A percentile compares a stretch with the other conserved stretches of the same genome.
Conservation (phyloP, 495 filamentous ascomycete genomes). For the Penicillium dipodomyicola region DNA sequence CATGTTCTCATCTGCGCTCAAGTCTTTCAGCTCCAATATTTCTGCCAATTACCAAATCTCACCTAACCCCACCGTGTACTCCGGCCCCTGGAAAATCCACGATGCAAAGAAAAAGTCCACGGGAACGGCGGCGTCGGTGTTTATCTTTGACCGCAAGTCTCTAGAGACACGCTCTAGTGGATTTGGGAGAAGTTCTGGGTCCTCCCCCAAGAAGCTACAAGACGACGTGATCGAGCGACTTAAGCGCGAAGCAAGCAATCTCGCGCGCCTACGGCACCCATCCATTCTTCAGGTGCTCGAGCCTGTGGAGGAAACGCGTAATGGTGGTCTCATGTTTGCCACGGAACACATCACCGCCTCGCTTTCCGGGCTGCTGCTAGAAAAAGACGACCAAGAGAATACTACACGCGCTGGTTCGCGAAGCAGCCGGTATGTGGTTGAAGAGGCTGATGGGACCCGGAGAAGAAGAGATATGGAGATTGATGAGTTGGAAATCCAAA, state of each 20-base stretch:
- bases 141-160: slow-evolving; percentile 87
- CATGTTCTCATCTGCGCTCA: slow-evolving; percentile 91
- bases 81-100: slow-evolving; percentile 95
- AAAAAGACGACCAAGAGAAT: slow-evolving; percentile 88
- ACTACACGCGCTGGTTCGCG: slow-evolving; percentile 57
- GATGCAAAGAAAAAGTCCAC: slow-evolving; percentile 95
- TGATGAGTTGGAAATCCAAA: slow-evolving; percentile 96
- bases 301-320: slow-evolving; percentile 90
- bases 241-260: slow-evolving; percentile 83
- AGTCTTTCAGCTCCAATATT: slow-evolving; percentile 91
- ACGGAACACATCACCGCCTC: slow-evolving; percentile 88
- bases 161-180: slow-evolving; percentile 67
- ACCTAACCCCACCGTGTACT: slow-evolving; percentile 62
- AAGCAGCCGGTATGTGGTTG: slow-evolving; percentile 75
- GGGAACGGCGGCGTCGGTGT: slow-evolving; percentile 82
- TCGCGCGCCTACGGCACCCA: slow-evolving; percentile 85
- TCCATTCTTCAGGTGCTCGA: slow-evolving; percentile 90
- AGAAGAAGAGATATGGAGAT: slow-evolving; percentile 84
- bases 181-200: slow-evolving; percentile 58
- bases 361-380: slow-evolving; percentile 74
- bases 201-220: slow-evolving; percentile 69
- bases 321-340: slow-evolving; percentile 90
- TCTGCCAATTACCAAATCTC: slow-evolving; percentile 82
- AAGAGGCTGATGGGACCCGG: slow-evolving; percentile 71
- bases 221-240: slow-evolving; percentile 88